phyloP scores from a whole-genome alignment of 108 stramenopile genomes.

The Skeletonema tropicum region DNA sequence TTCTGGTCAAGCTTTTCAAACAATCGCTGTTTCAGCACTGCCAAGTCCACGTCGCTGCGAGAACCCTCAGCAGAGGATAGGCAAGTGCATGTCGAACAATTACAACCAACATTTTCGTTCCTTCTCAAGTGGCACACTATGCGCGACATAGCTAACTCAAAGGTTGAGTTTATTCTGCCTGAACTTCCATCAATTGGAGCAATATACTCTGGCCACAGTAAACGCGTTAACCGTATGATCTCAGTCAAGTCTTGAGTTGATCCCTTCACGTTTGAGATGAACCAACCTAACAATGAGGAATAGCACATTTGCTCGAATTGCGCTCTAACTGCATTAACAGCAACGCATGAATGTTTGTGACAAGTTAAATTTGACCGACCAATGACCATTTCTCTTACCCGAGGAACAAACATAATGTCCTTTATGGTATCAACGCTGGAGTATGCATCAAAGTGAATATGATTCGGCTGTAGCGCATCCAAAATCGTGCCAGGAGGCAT shows the following conservation, averaged over 20 bases:
- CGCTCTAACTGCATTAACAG: background rate
- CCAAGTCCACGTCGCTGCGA: background rate
- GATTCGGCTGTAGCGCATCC: conserved; percentile 52
- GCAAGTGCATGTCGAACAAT: conserved; percentile 25
- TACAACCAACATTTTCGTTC: background rate
- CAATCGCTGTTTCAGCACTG: conserved; percentile 20
- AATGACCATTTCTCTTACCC: conserved; percentile 22
- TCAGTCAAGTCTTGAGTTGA: conserved; percentile 65
- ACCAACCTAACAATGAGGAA: conserved; percentile 58
- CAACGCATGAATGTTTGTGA: conserved; percentile 14
- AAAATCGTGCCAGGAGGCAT: conserved; percentile 51
- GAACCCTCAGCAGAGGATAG: background rate
- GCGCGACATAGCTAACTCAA: conserved; percentile 16
- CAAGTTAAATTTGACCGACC: conserved; percentile 6
- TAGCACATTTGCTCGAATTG: conserved; percentile 27
- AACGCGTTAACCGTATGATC: conserved; percentile 54
- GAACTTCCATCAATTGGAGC: conserved; percentile 30
- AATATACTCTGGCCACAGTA: conserved; percentile 66
- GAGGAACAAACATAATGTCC: conserved; percentile 38
- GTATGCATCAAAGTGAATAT: conserved; percentile 59
- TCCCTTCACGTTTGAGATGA: conserved; percentile 54
- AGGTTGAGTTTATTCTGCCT: background rate
- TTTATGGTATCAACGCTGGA: conserved; percentile 33
- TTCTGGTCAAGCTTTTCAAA: conserved; percentile 36
- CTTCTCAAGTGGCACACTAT: conserved; percentile 10